These are phyloP conservation scores for Scytalidium lignicola DNA, from an alignment of 2,329 filamentous ascomycete species.

Conservation along the genomic window DNA sequence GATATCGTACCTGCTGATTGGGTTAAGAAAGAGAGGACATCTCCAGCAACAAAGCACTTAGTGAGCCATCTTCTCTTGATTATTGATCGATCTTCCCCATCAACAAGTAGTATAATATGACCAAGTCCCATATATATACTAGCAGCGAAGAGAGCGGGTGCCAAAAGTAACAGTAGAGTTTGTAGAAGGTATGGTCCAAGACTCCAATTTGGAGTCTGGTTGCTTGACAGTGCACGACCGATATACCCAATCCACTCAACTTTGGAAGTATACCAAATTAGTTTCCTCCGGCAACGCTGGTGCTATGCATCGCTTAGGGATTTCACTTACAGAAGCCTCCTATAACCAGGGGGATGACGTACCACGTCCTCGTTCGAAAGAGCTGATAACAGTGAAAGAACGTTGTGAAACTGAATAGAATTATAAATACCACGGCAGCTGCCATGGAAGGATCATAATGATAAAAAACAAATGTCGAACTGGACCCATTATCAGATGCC, in stretches of 20 bases:
- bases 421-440: constrained; percentile 11
- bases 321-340: constrained; percentile 24
- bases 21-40: constrained; percentile 38
- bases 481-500: too few species aligned
- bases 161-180: constrained; percentile 32
- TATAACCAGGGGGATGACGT: constrained; percentile 25
- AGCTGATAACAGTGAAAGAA: constrained; percentile 13
- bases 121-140: constrained; percentile 37
- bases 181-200: constrained; percentile 31
- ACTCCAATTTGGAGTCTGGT: constrained; percentile 17
- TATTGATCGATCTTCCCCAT: constrained; percentile 30
- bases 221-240: constrained; percentile 20
- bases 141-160: constrained; percentile 35
- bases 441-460: constrained; percentile 14
- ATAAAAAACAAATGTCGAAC: constrained; percentile 1
- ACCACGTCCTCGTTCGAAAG: constrained; percentile 15
- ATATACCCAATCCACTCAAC: constrained; percentile 37
- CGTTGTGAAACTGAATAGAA: constrained; percentile 8
- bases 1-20: constrained; percentile 30
- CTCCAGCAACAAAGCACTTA: constrained; percentile 40
- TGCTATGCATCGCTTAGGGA: neutral
- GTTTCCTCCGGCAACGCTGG: neutral
- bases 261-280: constrained; percentile 19
- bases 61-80: constrained; percentile 33
- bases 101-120: constrained; percentile 30